Evolutionary conservation across 768 basidiomycete genomes (phyloP).

Genomic region (Phanerochaete carnosa): DNA sequence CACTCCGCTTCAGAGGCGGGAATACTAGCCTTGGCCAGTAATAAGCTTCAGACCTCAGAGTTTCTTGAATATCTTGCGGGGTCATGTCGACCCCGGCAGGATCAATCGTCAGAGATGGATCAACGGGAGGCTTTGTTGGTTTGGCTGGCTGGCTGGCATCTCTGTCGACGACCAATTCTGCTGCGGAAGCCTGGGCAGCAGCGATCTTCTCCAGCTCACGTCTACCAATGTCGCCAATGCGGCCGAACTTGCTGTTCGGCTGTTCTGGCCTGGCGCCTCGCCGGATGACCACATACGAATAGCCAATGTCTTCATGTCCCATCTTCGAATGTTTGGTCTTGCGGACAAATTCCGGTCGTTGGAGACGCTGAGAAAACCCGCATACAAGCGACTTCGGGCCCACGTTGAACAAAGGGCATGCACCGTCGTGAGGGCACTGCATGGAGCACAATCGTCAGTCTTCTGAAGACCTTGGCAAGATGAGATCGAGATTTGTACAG

Average conservation of each 20-base stretch:
- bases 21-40: slow-evolving; percentile 90
- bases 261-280: slow-evolving; percentile 65
- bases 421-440: slow-evolving; percentile 88
- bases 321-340: slow-evolving; percentile 81
- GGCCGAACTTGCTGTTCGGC: slow-evolving; percentile 37
- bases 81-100: background rate
- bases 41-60: slow-evolving; percentile 72
- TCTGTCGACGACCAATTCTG: slow-evolving; percentile 22
- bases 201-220: slow-evolving; percentile 38
- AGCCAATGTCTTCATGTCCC: slow-evolving; percentile 85
- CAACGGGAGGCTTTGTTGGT: background rate
- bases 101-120: background rate
- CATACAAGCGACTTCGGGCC: slow-evolving; percentile 58
- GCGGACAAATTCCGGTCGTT: slow-evolving; percentile 82
- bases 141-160: slow-evolving; percentile 3
- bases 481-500: slow-evolving; percentile 47
- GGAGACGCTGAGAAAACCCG: slow-evolving; percentile 83
- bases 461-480: background rate
- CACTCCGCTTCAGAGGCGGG: slow-evolving; percentile 88
- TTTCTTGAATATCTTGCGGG: slow-evolving; percentile 41
- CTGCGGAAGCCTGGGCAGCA: slow-evolving; percentile 6
- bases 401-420: slow-evolving; percentile 73
- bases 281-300: slow-evolving; percentile 87
- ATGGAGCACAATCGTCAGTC: slow-evolving; percentile 1
- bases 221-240: slow-evolving; percentile 52